Evolutionary conservation across 1,139 yeast species (phyloP), one percentile per base, ranked within the genome.

Genomic region (Yamadazyma diospyri): DNA sequence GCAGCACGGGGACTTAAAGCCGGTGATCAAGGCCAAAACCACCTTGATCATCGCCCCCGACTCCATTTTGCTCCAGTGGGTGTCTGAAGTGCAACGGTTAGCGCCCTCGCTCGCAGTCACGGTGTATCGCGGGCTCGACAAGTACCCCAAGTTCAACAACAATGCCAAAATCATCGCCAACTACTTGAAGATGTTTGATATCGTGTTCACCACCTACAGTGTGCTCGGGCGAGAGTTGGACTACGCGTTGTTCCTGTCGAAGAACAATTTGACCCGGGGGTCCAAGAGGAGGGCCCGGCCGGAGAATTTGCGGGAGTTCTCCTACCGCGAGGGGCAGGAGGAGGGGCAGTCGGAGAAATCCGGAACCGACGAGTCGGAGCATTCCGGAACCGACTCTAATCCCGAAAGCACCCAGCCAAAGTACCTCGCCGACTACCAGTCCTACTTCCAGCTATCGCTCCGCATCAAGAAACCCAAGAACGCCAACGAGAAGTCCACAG

Each of bases 41-140:
- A 86, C 96, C 0, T 61, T 92, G 29, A 80, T 92, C 16, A 77
- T 92, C 6, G 84, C 95, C 10, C 97, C 98, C 0, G 81, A 77
- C 25, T 76, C 95, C 0, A 86, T 92, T 38, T 57, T 85, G 16
- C 65, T 73, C 28, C 97, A 92, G 53, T 92, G 97, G 97, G 67
- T 72, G 1, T 77, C 77, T 14, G 97, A 89, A 57, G 67, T 88
- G 6, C 53, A 60, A 2, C 59, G 64, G 24, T 76, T 83, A 35
- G 80, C 88, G 0, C 69, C 77, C 0, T 61, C 72, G 25, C 53
- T 81, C 27, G 72, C 69, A 6, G 75, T 83, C 0, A 72, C 77
- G 26, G 67, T 77, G 6, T 87, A 87, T 53, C 59, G 65, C 27
- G 95, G 95, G 0, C 62, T 76, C 20, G 67, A 66, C 13, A 66